phyloP scores from a whole-genome alignment of 176 grass and related monocot species.

The Triticum dicoccoides region DNA sequence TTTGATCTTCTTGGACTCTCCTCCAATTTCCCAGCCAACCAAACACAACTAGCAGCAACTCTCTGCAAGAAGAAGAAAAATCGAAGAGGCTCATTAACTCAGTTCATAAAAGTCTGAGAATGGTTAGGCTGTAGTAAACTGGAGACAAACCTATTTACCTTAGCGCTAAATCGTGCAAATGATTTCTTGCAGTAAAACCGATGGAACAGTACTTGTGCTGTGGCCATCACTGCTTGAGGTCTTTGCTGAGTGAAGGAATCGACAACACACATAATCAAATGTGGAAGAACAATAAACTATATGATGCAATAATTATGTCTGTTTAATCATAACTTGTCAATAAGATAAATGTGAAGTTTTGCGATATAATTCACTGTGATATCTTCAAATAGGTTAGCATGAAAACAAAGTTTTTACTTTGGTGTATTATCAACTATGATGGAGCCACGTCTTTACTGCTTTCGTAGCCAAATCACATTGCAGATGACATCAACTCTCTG shows the following conservation, averaged over 20 bases:
- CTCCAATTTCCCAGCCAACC: constrained; percentile 91
- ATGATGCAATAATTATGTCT: not conserved
- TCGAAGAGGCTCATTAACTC: constrained; percentile 9
- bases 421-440: not conserved
- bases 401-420: no score
- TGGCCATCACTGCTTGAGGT: constrained; percentile 95
- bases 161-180: constrained; percentile 85
- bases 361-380: not conserved
- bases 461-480: not conserved
- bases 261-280: not conserved
- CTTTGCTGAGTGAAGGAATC: constrained; percentile 52
- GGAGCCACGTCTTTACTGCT: not conserved
- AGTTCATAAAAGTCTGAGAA: not conserved
- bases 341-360: not conserved
- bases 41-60: constrained; percentile 89
- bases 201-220: constrained; percentile 88
- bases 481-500: not conserved
- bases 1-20: constrained; percentile 79
- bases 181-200: constrained; percentile 97
- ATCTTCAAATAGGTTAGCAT: not conserved
- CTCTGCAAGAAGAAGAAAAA: constrained; percentile 61
- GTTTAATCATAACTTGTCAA: not conserved
- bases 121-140: not conserved
- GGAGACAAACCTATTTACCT: constrained; percentile 41
- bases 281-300: not conserved